Base-by-base conservation (phyloP, 164 flowering plant genomes). In the Piper longum region DNA sequence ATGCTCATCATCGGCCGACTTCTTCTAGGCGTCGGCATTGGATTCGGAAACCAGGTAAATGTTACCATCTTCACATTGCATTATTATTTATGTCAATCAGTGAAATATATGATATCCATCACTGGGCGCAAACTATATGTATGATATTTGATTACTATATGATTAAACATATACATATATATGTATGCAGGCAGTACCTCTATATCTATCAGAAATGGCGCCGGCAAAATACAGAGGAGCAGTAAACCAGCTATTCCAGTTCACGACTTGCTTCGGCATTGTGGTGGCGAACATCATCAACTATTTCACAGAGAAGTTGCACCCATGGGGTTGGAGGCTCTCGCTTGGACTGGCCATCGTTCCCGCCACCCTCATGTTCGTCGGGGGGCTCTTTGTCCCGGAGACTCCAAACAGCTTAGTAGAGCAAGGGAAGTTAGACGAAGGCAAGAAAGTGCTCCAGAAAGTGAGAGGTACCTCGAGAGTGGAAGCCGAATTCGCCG, bases 121-220 rank as follows among this genome's bases (percentile, higher is more conserved):
- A 26, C 36, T 26, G 36, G 36, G 36, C 36, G 2, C 36, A 26
- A 26, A 26, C 2, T 26, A 2, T 26, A 26, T 26, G 36, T 26
- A 26, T 26, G 36, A 26, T 26, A 26, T 26, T 26, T 26, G 36
- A 26, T 26, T 26, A 26, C 36, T 26, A 26, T 26, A 26, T 26
- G 36, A 26, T 26, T 26, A 19, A 18, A 55, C 57, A 7, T 54
- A 55, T 43, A 9, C n/a, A 19, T 4, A 19, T 36, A 42, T 9
- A 42, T 2, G 36, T 26, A 26, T 26, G 40, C 77, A 88, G 95
- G 87, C 96, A 3, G 96, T 91, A 62, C 98, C 98, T 45, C 72
- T 91, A 14, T 91, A 91, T 69, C 91, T 91, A 9, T 91, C 96
- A 2, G 96, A 91, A 70, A 91, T 81, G 79, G 85, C 98, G n/a